These are phyloP conservation scores for Micractinium sp. DNA, from an alignment of 139 green algal species.

Conservation along the genomic window DNA sequence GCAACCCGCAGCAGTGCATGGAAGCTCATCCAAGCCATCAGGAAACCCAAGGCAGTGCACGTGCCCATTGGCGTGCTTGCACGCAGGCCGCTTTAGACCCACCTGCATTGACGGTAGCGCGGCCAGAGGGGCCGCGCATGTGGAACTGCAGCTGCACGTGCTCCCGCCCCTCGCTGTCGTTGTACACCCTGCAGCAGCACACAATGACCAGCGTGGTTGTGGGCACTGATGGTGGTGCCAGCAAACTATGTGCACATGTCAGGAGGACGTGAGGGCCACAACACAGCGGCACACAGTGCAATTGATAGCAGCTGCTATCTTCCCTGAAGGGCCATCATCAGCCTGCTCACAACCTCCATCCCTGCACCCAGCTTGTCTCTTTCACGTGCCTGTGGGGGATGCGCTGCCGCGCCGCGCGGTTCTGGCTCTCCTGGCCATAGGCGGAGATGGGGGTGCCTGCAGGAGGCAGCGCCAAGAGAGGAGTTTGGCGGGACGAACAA, in stretches of 20 bases:
- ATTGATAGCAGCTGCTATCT: no score
- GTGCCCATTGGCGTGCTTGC: neutral
- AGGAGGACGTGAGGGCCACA: no score
- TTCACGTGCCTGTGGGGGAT: conserved; percentile 75
- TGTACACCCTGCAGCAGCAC: conserved; percentile 68
- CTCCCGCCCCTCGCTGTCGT: conserved; percentile 81
- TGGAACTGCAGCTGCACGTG: conserved; percentile 91
- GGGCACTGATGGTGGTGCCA: no score
- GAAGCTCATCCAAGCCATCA: no score
- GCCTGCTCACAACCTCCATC: no score
- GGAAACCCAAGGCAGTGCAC: neutral
- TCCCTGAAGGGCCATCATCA: neutral
- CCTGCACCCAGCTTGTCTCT: neutral
- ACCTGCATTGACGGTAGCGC: conserved; percentile 68
- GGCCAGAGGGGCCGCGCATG: conserved; percentile 72
- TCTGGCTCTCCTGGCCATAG: conserved; percentile 83
- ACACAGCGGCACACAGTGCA: no score
- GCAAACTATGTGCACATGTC: no score
- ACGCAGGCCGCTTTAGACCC: neutral
- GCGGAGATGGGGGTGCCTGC: conserved; percentile 56
- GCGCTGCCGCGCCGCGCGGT: conserved; percentile 86
- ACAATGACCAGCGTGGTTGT: neutral
- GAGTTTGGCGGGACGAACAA: no score
- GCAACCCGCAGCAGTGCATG: neutral
- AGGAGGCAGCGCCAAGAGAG: neutral